Conservation (phyloP, 2,329 filamentous ascomycete species). For the Furcasterigmium furcatum region DNA sequence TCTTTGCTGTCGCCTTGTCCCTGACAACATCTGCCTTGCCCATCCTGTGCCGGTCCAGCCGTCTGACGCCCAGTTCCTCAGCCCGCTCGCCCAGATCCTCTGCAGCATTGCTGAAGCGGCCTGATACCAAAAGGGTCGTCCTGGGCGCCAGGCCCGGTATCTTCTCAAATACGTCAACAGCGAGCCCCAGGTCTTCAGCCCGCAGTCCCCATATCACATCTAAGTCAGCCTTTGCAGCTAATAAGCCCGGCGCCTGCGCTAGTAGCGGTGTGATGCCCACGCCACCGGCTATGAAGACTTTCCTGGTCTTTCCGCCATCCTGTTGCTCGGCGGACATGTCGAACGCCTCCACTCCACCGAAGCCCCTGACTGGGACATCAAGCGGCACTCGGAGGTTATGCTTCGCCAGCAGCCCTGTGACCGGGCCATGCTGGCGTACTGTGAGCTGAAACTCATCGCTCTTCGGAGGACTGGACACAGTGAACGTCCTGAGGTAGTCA, state of each 20-base stretch:
- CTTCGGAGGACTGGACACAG: constrained; percentile 61
- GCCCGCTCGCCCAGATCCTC: constrained; percentile 28
- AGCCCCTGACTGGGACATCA: constrained; percentile 66
- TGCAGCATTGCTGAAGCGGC: constrained; percentile 16
- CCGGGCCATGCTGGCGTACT: constrained; percentile 63
- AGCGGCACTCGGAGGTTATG: constrained; percentile 42
- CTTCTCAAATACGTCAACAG: constrained; percentile 52
- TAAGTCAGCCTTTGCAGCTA: constrained; percentile 39
- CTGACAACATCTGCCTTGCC: constrained; percentile 39
- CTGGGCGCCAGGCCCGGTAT: constrained; percentile 47
- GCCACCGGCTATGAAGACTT: constrained; percentile 70
- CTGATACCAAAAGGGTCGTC: constrained; percentile 65
- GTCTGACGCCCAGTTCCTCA: constrained; percentile 26
- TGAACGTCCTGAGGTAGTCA: constrained; percentile 81
- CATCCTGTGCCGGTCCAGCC: constrained; percentile 34
- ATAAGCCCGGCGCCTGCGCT: constrained; percentile 54
- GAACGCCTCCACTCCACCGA: constrained; percentile 60
- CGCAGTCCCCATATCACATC: constrained; percentile 67
- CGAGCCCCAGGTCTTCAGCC: constrained; percentile 59
- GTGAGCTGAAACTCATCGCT: constrained; percentile 66
- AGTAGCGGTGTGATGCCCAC: constrained; percentile 82
- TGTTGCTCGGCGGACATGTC: constrained; percentile 21
- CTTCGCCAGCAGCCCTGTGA: constrained; percentile 62
- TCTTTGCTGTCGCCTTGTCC: not conserved
- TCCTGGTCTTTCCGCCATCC: constrained; percentile 15